Evolutionary conservation across 108 stramenopile species (phyloP), one percentile per base, ranked within the genome.

Genomic region (Hondaea fermentalgiana): DNA sequence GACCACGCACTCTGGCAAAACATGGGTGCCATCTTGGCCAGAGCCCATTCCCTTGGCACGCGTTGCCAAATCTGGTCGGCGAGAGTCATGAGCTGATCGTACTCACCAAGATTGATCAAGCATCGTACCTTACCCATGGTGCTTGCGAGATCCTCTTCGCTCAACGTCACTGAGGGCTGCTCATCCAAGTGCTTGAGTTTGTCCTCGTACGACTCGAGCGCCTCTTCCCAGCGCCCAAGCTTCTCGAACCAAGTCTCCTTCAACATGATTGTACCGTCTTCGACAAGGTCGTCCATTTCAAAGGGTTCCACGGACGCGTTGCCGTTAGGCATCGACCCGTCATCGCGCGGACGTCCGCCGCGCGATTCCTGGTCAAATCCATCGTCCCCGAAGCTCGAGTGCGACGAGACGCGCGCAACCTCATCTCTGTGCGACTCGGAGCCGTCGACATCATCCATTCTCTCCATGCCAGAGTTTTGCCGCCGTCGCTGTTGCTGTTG

Each of bases 191-290:
- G 55, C 35, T 44, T 55, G 43, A 98, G 91, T 89, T 97, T 98
- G 53, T 95, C 91, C 71, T 97, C 94, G 92, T 98, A 98, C 44
- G 96, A 89, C 42, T 87, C 87, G 16, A 98, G 72, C 6, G 97
- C 98, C 72, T 98, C 97, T 4, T 93, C 90, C 97, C 96, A 98
- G 28, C 95, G 94, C 21, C 99, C 99, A n/a, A 99, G 94, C 93
- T 98, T 99, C 44, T 97, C 96, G 57, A 98, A 91, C 98, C 97
- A 99, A 10, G 93, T 90, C 60, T 98, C 98, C 89, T 96, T 91
- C 88, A 96, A 92, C 4, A 93, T 91, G 29, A 94, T 59, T n/a
- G 60, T 35, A 3, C 25, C 88, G 10, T 88, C 60, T 16, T 88
- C 88, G 0, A 5, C 60, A 21, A 35, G 42, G 4, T 69, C 43